These are phyloP conservation scores for Cladosporium sp. DNA, from an alignment of 2,329 filamentous ascomycete genomes.

Conservation along the genomic window DNA sequence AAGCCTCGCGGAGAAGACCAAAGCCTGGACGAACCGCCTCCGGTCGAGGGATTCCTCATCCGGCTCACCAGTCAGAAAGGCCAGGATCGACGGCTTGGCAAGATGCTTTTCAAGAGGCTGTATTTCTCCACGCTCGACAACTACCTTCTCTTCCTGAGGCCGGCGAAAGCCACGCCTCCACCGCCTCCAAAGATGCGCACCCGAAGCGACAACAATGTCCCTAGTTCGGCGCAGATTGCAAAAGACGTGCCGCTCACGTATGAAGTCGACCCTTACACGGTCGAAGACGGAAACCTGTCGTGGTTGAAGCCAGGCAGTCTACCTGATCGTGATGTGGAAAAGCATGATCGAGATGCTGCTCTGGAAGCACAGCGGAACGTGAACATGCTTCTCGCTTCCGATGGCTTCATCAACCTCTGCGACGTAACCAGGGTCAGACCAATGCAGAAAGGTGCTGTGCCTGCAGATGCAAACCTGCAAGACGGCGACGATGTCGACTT, in stretches of 20 bases:
- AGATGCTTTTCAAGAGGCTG: conserved; percentile 58
- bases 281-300: conserved; percentile 46
- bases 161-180: conserved; percentile 50
- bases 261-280: conserved; percentile 55
- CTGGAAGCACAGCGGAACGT: conserved; percentile 54
- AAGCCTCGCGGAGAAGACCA: conserved; percentile 43
- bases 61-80: conserved; percentile 59
- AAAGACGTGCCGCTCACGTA: conserved; percentile 55
- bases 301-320: conserved; percentile 47
- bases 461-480: conserved; percentile 48
- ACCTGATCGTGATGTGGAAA: neutral
- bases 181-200: conserved; percentile 51
- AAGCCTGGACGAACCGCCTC: conserved; percentile 50
- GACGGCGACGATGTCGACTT: conserved; percentile 53
- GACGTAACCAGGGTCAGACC: conserved; percentile 53
- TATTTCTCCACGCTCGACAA: conserved; percentile 62
- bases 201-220: conserved; percentile 40
- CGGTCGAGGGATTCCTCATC: conserved; percentile 61
- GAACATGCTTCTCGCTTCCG: conserved; percentile 52
- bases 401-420: conserved; percentile 59
- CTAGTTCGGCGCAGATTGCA: conserved; percentile 49
- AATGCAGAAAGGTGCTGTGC: conserved; percentile 45
- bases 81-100: conserved; percentile 51
- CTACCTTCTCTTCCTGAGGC: conserved; percentile 56
- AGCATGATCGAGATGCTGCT: conserved; percentile 53